Conservation (phyloP, 176 grass and related monocot species). For the Dendrocalamus sinicus region DNA sequence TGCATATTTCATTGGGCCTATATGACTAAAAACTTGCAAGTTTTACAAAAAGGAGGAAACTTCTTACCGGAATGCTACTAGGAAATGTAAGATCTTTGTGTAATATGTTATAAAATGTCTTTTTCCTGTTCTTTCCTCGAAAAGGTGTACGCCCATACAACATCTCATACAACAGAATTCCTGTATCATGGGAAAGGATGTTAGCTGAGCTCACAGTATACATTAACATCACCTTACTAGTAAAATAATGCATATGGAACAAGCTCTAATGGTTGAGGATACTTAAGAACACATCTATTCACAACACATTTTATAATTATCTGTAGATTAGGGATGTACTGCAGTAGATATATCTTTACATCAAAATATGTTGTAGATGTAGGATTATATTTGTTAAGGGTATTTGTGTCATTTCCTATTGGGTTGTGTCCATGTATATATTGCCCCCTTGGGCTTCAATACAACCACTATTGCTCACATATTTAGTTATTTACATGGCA, state of each 20-base stretch:
- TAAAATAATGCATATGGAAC: slow-evolving; percentile 22
- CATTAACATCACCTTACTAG: slow-evolving; percentile 16
- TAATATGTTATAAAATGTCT: slow-evolving; percentile 89
- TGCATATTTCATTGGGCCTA: not conserved
- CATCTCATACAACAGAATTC: slow-evolving; percentile 98
- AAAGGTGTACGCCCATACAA: slow-evolving; percentile 97
- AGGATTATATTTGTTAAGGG: not conserved
- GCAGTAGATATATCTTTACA: slow-evolving; percentile 6
- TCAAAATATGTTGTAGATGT: slow-evolving; percentile 25
- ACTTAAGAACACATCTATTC: slow-evolving; percentile 24
- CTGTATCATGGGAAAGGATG: slow-evolving; percentile 51
- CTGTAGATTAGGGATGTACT: not conserved
- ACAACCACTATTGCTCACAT: too few relatives aligned
- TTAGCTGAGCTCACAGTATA: slow-evolving; percentile 33
- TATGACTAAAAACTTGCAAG: not conserved
- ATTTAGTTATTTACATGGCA: too few relatives aligned
- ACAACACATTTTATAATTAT: slow-evolving; percentile 31
- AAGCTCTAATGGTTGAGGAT: not conserved
- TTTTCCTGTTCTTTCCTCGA: slow-evolving; percentile 96
- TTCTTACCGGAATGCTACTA: slow-evolving; percentile 89
- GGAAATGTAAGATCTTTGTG: slow-evolving; percentile 95
- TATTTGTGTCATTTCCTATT: too few relatives aligned
- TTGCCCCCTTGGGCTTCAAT: too few relatives aligned
- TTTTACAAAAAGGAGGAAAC: slow-evolving; percentile 8
- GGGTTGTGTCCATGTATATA: too few relatives aligned